Conservation (phyloP, 1,139 yeast species). For the Debaryomyces singareniensis region DNA sequence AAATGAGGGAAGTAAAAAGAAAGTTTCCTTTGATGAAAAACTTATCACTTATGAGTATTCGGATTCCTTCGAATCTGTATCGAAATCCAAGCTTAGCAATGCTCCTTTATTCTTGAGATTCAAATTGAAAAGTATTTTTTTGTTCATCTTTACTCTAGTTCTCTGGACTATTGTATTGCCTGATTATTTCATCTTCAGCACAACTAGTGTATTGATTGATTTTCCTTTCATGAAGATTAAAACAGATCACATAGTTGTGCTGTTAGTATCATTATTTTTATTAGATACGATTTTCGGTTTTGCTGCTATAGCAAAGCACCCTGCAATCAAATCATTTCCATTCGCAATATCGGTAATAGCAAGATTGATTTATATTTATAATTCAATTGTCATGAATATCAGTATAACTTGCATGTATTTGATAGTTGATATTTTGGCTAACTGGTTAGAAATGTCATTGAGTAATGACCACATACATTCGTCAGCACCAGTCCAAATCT, state of each 20-base stretch:
- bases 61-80: no score
- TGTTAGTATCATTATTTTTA: not conserved
- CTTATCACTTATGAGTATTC: no score
- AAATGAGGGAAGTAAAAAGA: no score
- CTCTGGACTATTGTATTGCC: not conserved
- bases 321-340: not conserved
- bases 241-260: not conserved
- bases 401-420: not conserved
- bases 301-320: not conserved
- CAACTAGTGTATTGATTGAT: not conserved
- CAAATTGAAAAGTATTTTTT: not conserved
- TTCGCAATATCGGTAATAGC: not conserved
- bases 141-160: not conserved
- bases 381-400: not conserved
- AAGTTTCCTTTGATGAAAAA: no score
- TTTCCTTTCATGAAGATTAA: not conserved
- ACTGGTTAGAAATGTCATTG: not conserved
- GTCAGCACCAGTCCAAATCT: not conserved
- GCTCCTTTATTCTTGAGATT: no score
- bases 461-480: conserved; percentile 1
- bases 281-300: not conserved
- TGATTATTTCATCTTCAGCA: not conserved
- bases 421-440: not conserved
- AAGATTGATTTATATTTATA: not conserved
- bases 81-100: no score